A percentile compares a stretch with the other conserved stretches of the same genome.
These are phyloP conservation scores for Fusarium sp. DNA, from an alignment of 2,329 filamentous ascomycete genomes.

Conservation along the genomic window DNA sequence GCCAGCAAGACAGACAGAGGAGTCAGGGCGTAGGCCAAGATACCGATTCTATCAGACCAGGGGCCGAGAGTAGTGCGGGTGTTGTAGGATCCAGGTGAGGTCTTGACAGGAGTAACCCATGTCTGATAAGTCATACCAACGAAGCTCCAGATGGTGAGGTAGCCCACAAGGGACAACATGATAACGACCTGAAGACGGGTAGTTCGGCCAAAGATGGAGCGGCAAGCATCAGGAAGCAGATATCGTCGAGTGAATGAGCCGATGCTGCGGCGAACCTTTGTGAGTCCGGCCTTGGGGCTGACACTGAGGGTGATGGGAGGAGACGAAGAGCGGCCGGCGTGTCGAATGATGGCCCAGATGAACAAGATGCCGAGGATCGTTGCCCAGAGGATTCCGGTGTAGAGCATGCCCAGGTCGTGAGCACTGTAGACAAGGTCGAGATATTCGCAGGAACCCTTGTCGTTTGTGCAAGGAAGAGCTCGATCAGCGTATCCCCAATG, in stretches of 20 bases:
- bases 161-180: conserved; percentile 68
- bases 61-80: conserved; percentile 75
- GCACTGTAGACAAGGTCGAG: conserved; percentile 64
- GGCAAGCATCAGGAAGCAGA: conserved; percentile 71
- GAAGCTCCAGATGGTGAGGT: conserved; percentile 77
- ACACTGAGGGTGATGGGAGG: conserved; percentile 29
- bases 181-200: conserved; percentile 76
- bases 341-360: conserved; percentile 54
- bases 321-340: conserved; percentile 47
- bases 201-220: conserved; percentile 73
- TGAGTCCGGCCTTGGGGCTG: conserved; percentile 43
- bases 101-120: conserved; percentile 78
- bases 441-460: conserved; percentile 62
- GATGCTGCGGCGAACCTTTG: conserved; percentile 54
- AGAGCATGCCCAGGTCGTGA: conserved; percentile 65
- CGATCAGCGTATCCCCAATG: conserved; percentile 64
- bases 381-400: conserved; percentile 64
- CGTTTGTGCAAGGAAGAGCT: conserved; percentile 60
- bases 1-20: conserved; percentile 76
- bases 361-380: conserved; percentile 59
- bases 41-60: conserved; percentile 76
- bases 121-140: conserved; percentile 75
- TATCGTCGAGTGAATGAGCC: conserved; percentile 60
- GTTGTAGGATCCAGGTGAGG: conserved; percentile 67
- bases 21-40: conserved; percentile 79